Evolutionary conservation across 768 basidiomycete species (phyloP), one percentile per base, ranked within the genome.

Genomic region (Collybia sordida): DNA sequence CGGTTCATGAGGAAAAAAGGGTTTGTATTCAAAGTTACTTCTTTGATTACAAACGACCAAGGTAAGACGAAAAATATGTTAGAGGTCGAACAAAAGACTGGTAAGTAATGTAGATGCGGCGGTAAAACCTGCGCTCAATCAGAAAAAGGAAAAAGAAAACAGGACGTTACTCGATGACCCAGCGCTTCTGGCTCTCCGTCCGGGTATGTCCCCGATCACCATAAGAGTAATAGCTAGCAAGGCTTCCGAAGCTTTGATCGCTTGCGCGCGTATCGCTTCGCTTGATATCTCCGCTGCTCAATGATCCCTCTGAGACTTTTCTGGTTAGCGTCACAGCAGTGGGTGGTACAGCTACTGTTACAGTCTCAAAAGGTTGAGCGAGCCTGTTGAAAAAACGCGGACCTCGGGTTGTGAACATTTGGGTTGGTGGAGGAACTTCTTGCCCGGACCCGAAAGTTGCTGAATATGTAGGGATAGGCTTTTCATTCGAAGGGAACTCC

Each of bases 391-490:
- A 77, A 67, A 79, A 81, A 37, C 78, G 71, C 11, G 81, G 78
- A 6, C 77, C 81, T 51, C 58, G 66, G 55, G 65, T 66, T 51
- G 59, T 60, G 62, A 69, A 73, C 69, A 63, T 73, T 45, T 74
- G 70, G 40, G 61, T 61, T 8, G 72, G 72, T 4, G 64, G 61
- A 15, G 71, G 69, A 15, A 68, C 62, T 40, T 73, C 68, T 14
- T 61, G 49, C 41, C 65, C 69, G 57, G 58, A 54, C n/a, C 67
- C 64, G 50, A 71, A 72, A 42, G 65, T 57, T 14, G 64, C 64
- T 46, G 80, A 73, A 64, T 75, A 86, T 1, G 83, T 82, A 4
- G 83, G 82, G 50, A 84, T 66, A 9, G 76, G 73, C 45, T 70
- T 64, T 44, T 78, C 75, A 43, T 68, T 71, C 3, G 78, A 73